Evolutionary conservation across 305 asterid genomes (phyloP), one percentile per base, ranked within the genome.

Genomic region (Solanum hybrid): DNA sequence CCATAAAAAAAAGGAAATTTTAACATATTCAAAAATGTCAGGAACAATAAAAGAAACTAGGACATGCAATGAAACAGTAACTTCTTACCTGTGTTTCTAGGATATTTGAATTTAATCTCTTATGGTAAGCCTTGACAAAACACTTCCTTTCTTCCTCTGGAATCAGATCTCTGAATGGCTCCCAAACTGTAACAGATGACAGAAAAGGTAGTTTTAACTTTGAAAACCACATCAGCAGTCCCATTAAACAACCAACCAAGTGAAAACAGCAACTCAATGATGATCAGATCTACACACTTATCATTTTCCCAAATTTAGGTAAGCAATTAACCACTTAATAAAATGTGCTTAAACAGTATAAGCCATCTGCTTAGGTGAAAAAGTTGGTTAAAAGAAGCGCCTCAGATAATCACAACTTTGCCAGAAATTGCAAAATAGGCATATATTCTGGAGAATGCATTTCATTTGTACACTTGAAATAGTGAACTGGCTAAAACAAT

Each of bases 71-170:
- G 86, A 88, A 90, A 22, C 89, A 83, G 4, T 24, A 75, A 73
- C 86, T 83, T 79, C 97, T 92, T 95, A 97, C 99, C 90, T 96
- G 99, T 90, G 93, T 93, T 91, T 96, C 96, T 94, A 91, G 94
- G 92, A 95, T 96, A 91, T 92, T 91, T 57, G 99, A 96, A 91
- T 97, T 96, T 89, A 97, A 91, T 93, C 99, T 96, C 94, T 96
- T 97, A 93, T 92, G 96, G 91, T 95, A 97, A 87, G 99, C 99
- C 88, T 97, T 93, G 46, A 97, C 93, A 36, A 96, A 92, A 91
- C 97, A 94, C 33, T 94, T 95, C 91, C 99, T 95, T 94, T 97
- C 99, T 92, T 94, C 91, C 90, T 95, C 99, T 10, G 99, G 99
- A 91, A 97, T 95, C 91, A 94, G 96, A 93, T 96, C 99, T 92